Conservation (phyloP, 2,329 filamentous ascomycete species). For the Trichoderma sp. region DNA sequence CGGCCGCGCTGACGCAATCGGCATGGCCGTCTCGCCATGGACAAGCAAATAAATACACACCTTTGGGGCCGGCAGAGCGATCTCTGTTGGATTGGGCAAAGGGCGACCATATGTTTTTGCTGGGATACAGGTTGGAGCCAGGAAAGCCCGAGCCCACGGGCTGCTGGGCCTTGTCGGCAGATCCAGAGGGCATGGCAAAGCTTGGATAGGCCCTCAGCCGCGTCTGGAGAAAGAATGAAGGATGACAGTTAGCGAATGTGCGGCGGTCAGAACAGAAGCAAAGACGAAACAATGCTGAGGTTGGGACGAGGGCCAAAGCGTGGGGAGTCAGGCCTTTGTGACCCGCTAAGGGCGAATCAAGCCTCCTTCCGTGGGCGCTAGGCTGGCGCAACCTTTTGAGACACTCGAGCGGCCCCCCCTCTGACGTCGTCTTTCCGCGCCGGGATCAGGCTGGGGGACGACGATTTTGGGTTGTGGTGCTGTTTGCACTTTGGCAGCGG, state of each 20-base stretch:
- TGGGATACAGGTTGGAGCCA: conserved; percentile 36
- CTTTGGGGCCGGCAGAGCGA: conserved; percentile 42
- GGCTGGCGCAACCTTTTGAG: conserved; percentile 35
- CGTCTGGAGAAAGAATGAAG: conserved; percentile 28
- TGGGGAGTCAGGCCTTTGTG: conserved; percentile 21
- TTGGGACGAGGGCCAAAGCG: conserved; percentile 19
- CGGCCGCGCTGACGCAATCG: neutral
- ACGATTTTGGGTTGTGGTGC: conserved; percentile 4
- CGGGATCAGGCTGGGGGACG: conserved; percentile 15
- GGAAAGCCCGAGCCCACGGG: conserved; percentile 41
- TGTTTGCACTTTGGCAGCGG: conserved; percentile 15
- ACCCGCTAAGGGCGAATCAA: conserved; percentile 30
- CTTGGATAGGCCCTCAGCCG: conserved; percentile 39
- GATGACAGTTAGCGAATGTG: conserved; percentile 23
- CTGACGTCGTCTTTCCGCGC: conserved; percentile 31
- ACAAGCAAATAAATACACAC: conserved; percentile 36
- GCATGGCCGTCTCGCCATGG: neutral
- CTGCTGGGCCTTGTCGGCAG: conserved; percentile 35
- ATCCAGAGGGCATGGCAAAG: conserved; percentile 36
- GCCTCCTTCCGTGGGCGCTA: conserved; percentile 29
- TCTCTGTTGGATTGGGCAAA: conserved; percentile 38
- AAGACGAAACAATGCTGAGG: conserved; percentile 16
- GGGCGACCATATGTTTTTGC: conserved; percentile 37
- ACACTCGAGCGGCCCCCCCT: conserved; percentile 35
- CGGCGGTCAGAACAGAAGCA: conserved; percentile 22